A percentile compares a stretch with the other conserved stretches of the same genome.
These are phyloP conservation scores for Murraya paniculata DNA, from an alignment of 345 rosid genomes.

Conservation along the genomic window DNA sequence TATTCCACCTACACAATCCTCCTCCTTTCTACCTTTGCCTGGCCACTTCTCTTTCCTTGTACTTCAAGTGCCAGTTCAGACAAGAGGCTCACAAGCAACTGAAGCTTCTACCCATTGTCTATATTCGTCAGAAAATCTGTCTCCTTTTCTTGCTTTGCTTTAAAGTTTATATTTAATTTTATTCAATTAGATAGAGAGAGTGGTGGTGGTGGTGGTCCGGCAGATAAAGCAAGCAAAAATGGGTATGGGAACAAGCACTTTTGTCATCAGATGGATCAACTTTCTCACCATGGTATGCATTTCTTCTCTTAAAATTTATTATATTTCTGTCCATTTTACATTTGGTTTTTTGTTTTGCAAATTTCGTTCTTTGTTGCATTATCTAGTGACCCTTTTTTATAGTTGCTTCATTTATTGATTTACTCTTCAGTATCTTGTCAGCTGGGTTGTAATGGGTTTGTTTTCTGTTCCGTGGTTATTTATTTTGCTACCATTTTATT, in stretches of 20 bases:
- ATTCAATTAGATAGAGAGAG: not conserved
- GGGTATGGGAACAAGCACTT: conserved; percentile 87
- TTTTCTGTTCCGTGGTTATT: conserved; percentile 4
- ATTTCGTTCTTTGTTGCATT: not conserved
- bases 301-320: not conserved
- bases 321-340: not conserved
- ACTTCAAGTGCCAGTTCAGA: conserved; percentile 26
- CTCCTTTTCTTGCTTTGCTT: conserved; percentile 12
- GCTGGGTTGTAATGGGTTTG: conserved; percentile 15
- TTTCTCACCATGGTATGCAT: conserved; percentile 73
- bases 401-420: not conserved
- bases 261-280: conserved; percentile 90
- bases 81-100: conserved; percentile 10
- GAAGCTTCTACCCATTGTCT: not conserved
- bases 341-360: not conserved
- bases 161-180: not conserved
- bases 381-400: not conserved
- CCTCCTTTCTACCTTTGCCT: not conserved
- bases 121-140: not conserved
- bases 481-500: not conserved
- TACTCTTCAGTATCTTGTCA: not conserved
- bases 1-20: not conserved
- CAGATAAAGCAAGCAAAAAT: conserved; percentile 26
- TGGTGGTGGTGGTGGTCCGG: not conserved
- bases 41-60: conserved; percentile 17